Conservation (phyloP, 441 rosid species). For the Geranium incanum region DNA sequence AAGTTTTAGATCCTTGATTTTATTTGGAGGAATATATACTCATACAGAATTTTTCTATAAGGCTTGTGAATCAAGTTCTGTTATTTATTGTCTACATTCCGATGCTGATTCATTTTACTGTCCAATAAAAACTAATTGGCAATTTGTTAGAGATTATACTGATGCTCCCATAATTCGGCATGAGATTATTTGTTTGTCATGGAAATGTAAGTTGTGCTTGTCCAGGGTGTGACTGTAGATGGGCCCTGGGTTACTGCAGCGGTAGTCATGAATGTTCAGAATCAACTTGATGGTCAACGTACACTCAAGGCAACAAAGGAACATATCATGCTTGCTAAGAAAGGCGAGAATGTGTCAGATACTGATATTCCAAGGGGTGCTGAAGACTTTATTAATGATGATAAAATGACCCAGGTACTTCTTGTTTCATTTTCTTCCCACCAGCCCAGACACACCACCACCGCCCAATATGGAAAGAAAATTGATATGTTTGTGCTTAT, state of each 20-base stretch:
- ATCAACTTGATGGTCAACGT: constrained; percentile 22
- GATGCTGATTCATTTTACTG: neutral
- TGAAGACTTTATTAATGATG: constrained; percentile 32
- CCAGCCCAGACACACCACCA: neutral
- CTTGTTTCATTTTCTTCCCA: constrained; percentile 13
- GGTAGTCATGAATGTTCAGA: constrained; percentile 10
- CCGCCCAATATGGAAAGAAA: neutral
- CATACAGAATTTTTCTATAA: neutral
- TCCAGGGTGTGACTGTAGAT: constrained; percentile 30
- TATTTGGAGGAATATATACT: neutral
- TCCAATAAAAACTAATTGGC: neutral
- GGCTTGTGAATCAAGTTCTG: neutral
- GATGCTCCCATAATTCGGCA: neutral
- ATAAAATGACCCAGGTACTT: constrained; percentile 58
- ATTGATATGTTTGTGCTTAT: constrained; percentile 10
- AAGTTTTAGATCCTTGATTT: neutral
- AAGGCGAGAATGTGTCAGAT: constrained; percentile 22
- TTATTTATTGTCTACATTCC: neutral
- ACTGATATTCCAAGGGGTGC: constrained; percentile 20
- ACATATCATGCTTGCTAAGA: constrained; percentile 17
- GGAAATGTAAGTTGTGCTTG: constrained; percentile 15
- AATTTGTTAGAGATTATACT: neutral
- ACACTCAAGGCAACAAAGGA: constrained; percentile 24
- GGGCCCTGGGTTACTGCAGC: neutral
- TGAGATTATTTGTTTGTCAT: constrained; percentile 7